Evolutionary conservation across 1,284 basidiomycete genomes (phyloP).

Genomic region (Coniferiporia sulphurascens): DNA sequence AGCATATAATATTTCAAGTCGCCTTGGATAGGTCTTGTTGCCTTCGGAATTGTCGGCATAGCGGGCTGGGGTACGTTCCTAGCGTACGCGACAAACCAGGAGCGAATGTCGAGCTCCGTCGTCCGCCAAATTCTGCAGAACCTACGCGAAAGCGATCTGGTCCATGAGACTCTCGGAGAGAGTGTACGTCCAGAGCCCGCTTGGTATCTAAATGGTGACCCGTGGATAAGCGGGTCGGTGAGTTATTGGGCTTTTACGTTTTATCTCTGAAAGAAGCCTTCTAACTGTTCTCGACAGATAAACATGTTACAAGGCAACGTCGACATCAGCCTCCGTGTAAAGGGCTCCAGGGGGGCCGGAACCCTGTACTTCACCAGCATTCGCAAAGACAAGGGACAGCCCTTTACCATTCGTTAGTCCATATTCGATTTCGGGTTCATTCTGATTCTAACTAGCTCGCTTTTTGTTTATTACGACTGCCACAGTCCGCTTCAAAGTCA

Average conservation of each 20-base stretch:
- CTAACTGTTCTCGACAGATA: conserved; percentile 39
- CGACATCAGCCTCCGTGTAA: conserved; percentile 69
- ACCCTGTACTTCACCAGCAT: conserved; percentile 80
- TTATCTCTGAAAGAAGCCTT: neutral
- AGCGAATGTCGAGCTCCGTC: conserved; percentile 72
- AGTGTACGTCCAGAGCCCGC: conserved; percentile 65
- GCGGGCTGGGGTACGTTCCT: conserved; percentile 65
- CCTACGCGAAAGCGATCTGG: conserved; percentile 45
- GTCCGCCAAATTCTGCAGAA: conserved; percentile 60
- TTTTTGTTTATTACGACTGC: neutral
- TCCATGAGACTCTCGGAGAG: conserved; percentile 52
- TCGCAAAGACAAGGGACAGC: conserved; percentile 66
- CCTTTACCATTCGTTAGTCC: conserved; percentile 61
- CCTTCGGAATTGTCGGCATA: conserved; percentile 47
- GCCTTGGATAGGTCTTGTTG: conserved; percentile 58
- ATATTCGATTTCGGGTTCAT: neutral
- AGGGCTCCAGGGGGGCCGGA: conserved; percentile 68
- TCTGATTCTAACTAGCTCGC: neutral
- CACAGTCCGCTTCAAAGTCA: conserved; percentile 18
- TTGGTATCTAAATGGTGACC: conserved; percentile 76
- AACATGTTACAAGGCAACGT: conserved; percentile 71
- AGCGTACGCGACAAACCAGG: conserved; percentile 66
- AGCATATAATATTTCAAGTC: conserved; percentile 28
- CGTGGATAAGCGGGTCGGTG: conserved; percentile 64
- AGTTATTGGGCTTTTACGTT: conserved; percentile 24